Percentiles rank a stretch among this genome's conserved stretches.
Conservation (phyloP, 768 basidiomycete species). For the Rossbeevera mucosa region DNA sequence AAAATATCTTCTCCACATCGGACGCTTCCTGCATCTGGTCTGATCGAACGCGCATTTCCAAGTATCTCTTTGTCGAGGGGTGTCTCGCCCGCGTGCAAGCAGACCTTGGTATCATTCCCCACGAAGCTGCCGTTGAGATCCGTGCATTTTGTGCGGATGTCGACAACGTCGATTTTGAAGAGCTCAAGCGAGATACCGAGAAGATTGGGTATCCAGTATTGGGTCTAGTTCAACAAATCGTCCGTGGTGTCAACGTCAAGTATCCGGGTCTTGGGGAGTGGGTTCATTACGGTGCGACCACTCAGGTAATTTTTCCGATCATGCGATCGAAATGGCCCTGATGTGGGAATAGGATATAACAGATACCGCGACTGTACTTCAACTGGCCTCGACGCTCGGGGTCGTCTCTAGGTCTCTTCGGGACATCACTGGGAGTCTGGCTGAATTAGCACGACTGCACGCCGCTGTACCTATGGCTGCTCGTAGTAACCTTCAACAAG, state of each 20-base stretch:
- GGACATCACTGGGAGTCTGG: constrained; percentile 28
- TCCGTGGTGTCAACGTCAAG: constrained; percentile 33
- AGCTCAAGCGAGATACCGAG: constrained; percentile 37
- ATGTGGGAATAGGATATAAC: constrained; percentile 39
- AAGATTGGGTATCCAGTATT: constrained; percentile 44
- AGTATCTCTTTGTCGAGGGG: constrained; percentile 30
- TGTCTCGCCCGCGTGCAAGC: constrained; percentile 37
- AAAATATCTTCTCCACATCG: constrained; percentile 38
- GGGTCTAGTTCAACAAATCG: constrained; percentile 42
- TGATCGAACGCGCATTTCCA: constrained; percentile 25
- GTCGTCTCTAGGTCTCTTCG: constrained; percentile 30
- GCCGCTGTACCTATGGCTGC: constrained; percentile 41
- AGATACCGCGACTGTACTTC: constrained; percentile 43
- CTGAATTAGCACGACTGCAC: constrained; percentile 28
- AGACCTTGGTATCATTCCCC: constrained; percentile 36
- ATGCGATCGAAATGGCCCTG: background rate
- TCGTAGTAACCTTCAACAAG: constrained; percentile 46
- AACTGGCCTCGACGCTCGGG: constrained; percentile 37
- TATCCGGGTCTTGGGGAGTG: constrained; percentile 40
- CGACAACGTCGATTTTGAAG: constrained; percentile 36
- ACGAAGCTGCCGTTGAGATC: constrained; percentile 35
- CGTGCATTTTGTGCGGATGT: constrained; percentile 31
- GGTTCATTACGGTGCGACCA: constrained; percentile 47
- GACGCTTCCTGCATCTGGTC: constrained; percentile 39
- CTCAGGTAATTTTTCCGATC: constrained; percentile 33